Conservation (phyloP, 2,329 filamentous ascomycete genomes). For the Leptographium radiaticola region DNA sequence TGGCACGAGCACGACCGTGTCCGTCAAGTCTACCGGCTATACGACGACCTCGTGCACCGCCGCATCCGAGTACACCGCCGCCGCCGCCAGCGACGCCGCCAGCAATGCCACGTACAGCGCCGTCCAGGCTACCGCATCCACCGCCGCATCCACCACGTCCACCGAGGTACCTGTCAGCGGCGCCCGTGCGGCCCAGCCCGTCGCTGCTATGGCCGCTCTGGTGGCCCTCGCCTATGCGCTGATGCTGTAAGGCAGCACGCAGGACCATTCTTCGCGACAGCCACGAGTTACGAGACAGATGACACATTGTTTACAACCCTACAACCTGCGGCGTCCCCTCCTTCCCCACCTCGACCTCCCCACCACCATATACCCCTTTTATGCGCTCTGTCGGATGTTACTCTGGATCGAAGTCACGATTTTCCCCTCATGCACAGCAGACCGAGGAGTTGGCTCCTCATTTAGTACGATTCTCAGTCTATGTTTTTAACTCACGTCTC, state of each 20-base stretch:
- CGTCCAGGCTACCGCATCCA: constrained; percentile 4
- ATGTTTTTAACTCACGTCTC: background rate
- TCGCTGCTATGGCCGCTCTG: constrained; percentile 16
- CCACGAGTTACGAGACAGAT: constrained; percentile 13
- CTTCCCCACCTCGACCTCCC: background rate
- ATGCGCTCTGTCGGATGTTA: constrained; percentile 10
- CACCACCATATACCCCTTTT: background rate
- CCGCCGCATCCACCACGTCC: background rate
- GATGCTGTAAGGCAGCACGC: constrained; percentile 9
- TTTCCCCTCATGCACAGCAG: constrained; percentile 6
- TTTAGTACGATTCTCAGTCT: background rate
- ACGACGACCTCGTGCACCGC: constrained; percentile 2
- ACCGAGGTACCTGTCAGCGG: constrained; percentile 17
- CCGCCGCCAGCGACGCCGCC: background rate
- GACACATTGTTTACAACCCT: background rate
- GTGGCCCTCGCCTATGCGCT: constrained; percentile 18
- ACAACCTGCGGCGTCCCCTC: constrained; percentile 5
- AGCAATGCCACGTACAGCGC: constrained; percentile 9
- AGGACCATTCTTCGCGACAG: background rate
- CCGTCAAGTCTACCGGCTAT: constrained; percentile 10
- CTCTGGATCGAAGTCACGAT: background rate
- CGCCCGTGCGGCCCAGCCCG: constrained; percentile 18
- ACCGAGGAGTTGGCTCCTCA: background rate
- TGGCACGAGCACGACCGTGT: constrained; percentile 2
- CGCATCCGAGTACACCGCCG: constrained; percentile 2